Evolutionary conservation across 2,329 filamentous ascomycete genomes (phyloP), one percentile per base, ranked within the genome.

Genomic region (Beauveria pseudobassiana): DNA sequence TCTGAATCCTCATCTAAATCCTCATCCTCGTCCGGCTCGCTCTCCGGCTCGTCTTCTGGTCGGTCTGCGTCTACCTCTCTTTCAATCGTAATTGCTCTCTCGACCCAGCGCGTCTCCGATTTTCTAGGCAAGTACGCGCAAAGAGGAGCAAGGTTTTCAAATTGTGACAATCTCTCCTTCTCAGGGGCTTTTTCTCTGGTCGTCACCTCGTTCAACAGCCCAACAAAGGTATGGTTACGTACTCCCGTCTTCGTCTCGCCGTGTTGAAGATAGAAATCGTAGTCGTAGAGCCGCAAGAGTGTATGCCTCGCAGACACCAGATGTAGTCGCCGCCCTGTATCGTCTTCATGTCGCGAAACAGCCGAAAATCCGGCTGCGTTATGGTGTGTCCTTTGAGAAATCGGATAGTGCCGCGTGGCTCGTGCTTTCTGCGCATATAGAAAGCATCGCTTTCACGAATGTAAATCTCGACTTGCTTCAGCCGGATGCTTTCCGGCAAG

Each of bases 311-410:
- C 4, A 82, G 74, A 26, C 73, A 68, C 14, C 73, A 67, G 3
- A 82, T 46, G 28, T 75, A 78, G 46, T 82, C 78, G 1, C 78
- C 63, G 0, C 80, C 80, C 28, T 80, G 79, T 0, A 80, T 22
- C 0, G 67, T 75, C 1, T 77, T 69, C 9, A 83, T 66, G 0
- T 69, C 67, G 2, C 80, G 71, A 1, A 62, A 65, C 6, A 62
- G 64, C 0, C 79, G 71, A 12, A 63, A 73, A 54, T 81, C 79
- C 0, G 78, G 75, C 45, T 82, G 80, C 0, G 54, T 26, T 0
- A 49, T 30, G 0, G 77, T 81, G 14, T 71, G 65, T 0, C 50
- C 2, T 0, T 56, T 68, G 63, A 76, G 63, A 42, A 70, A 71
- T 0, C 62, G 3, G 1, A 71, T 49, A 1, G 69, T 64, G 0